These are phyloP conservation scores for Penicillium sp. DNA, from an alignment of 2,329 filamentous ascomycete species.

Conservation along the genomic window DNA sequence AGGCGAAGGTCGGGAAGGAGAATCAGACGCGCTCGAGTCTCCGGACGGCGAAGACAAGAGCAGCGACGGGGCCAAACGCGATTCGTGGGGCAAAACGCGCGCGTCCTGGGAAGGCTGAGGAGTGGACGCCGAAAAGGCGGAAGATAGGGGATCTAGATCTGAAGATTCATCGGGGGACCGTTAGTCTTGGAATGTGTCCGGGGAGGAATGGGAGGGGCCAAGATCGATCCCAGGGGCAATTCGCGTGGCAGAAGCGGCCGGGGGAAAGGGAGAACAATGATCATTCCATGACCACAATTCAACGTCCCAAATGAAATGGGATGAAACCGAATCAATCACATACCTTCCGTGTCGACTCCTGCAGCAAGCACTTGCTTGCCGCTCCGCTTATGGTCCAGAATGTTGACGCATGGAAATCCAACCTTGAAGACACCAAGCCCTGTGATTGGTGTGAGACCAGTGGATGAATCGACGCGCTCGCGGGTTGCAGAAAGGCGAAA, in stretches of 20 bases:
- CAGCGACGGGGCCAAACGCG: conserved; percentile 28
- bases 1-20: conserved; percentile 27
- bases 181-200: conserved; percentile 11
- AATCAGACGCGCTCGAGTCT: conserved; percentile 35
- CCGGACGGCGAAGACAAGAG: conserved; percentile 33
- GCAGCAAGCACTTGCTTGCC: conserved; percentile 47
- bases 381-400: conserved; percentile 42
- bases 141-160: conserved; percentile 38
- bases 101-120: conserved; percentile 26
- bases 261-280: conserved; percentile 4
- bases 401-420: conserved; percentile 44
- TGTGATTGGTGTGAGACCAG: conserved; percentile 15
- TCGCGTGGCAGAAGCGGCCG: conserved; percentile 17
- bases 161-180: conserved; percentile 9
- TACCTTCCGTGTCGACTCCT: conserved; percentile 45
- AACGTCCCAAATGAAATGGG: conserved; percentile 4
- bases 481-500: conserved; percentile 8
- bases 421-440: conserved; percentile 26
- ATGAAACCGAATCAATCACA: conserved; percentile 20
- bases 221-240: conserved; percentile 9
- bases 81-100: conserved; percentile 27
- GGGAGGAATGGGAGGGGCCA: conserved; percentile 6
- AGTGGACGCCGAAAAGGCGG: conserved; percentile 36
- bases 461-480: too few species aligned
- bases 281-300: conserved; percentile 3